Conservation (phyloP, 1,139 yeast genomes). For the Lodderomyces theae region DNA sequence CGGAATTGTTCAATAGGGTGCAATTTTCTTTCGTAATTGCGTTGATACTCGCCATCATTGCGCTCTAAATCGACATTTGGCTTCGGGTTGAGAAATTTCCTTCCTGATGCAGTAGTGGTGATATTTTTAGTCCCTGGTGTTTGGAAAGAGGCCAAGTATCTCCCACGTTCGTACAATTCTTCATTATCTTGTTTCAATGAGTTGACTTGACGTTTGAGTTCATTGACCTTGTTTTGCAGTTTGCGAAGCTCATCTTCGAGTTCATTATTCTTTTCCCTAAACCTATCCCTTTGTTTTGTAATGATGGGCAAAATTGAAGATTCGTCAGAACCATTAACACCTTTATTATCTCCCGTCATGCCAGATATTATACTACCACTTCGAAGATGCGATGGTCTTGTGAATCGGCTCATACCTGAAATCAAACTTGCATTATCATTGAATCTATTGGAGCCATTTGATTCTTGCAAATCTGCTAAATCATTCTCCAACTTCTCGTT, state of each 20-base stretch:
- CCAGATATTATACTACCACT: slow-evolving; percentile 43
- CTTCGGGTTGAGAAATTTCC: slow-evolving; percentile 31
- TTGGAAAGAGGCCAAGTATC: slow-evolving; percentile 62
- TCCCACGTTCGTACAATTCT: slow-evolving; percentile 75
- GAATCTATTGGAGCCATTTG: slow-evolving; percentile 31
- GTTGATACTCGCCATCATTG: slow-evolving; percentile 45
- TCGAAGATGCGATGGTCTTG: slow-evolving; percentile 27
- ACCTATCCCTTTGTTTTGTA: slow-evolving; percentile 92
- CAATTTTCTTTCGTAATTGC: slow-evolving; percentile 70
- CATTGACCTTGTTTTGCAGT: slow-evolving; percentile 51
- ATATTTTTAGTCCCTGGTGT: slow-evolving; percentile 15
- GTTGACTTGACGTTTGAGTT: slow-evolving; percentile 63
- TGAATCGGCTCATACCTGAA: slow-evolving; percentile 55
- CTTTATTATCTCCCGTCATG: slow-evolving; percentile 18
- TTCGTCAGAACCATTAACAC: slow-evolving; percentile 14
- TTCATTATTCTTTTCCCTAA: slow-evolving; percentile 75
- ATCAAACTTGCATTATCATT: slow-evolving; percentile 69
- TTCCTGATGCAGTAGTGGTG: slow-evolving; percentile 17
- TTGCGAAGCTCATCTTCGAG: slow-evolving; percentile 78
- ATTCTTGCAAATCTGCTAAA: slow-evolving; percentile 50
- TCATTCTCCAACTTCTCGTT: slow-evolving; percentile 73
- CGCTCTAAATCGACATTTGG: slow-evolving; percentile 49
- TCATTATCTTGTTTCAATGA: slow-evolving; percentile 70
- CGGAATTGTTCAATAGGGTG: slow-evolving; percentile 87
- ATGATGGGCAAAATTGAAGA: slow-evolving; percentile 76